Evolutionary conservation across 495 filamentous ascomycete species (phyloP).

Genomic region (Lentithecium fluviatile): DNA sequence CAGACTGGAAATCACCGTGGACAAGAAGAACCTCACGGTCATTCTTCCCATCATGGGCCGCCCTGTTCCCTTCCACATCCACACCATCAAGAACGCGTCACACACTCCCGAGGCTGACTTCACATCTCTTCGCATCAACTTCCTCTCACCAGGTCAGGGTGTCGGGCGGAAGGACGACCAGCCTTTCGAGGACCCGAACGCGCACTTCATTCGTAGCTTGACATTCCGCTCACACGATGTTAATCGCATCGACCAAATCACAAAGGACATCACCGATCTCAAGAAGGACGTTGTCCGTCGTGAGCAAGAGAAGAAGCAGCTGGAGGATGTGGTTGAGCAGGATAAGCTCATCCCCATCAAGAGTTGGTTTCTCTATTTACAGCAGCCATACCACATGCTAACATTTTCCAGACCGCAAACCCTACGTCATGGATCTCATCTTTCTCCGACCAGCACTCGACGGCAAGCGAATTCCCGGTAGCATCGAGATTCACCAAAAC

Average conservation of each 20-base stretch:
- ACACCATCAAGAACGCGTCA: slow-evolving; percentile 87
- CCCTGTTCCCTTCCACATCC: slow-evolving; percentile 97
- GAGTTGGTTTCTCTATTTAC: slow-evolving; percentile 18
- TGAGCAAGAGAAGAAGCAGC: slow-evolving; percentile 98
- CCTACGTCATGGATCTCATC: slow-evolving; percentile 80
- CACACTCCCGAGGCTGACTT: slow-evolving; percentile 73
- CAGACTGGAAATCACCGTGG: slow-evolving; percentile 84
- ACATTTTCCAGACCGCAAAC: slow-evolving; percentile 68
- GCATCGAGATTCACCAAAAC: slow-evolving; percentile 97
- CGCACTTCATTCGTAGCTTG: slow-evolving; percentile 92
- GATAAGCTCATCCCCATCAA: slow-evolving; percentile 84
- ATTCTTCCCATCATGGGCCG: slow-evolving; percentile 96
- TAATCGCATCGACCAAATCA: slow-evolving; percentile 81
- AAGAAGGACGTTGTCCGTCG: slow-evolving; percentile 85
- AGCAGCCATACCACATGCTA: background rate
- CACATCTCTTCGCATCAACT: slow-evolving; percentile 93
- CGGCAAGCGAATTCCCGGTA: slow-evolving; percentile 90
- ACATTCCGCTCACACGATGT: slow-evolving; percentile 90
- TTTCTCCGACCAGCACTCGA: slow-evolving; percentile 93
- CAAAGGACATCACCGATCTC: slow-evolving; percentile 86
- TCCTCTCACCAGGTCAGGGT: slow-evolving; percentile 94
- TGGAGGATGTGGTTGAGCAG: slow-evolving; percentile 99
- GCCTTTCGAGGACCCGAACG: slow-evolving; percentile 93
- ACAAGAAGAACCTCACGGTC: slow-evolving; percentile 83
- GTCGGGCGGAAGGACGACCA: slow-evolving; percentile 98